phyloP scores from a whole-genome alignment of 345 rosid genomes.

The Populus euphratica region DNA sequence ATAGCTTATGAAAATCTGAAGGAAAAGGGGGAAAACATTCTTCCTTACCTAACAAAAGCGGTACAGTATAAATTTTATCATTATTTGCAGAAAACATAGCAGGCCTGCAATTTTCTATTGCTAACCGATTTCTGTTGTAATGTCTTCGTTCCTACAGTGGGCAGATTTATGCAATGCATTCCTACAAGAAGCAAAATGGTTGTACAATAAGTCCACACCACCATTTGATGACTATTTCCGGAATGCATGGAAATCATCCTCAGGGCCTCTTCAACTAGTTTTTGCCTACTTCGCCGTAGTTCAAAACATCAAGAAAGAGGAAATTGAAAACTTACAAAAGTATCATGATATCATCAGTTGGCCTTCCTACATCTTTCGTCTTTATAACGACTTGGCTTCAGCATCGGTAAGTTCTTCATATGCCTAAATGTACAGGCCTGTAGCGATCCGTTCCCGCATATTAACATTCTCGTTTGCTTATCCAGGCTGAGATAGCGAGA shows the following conservation, averaged over 20 bases:
- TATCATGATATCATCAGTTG: constrained; percentile 31
- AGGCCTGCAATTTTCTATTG: background rate
- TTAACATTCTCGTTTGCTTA: background rate
- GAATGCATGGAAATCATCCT: constrained; percentile 31
- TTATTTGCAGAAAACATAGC: too few relatives aligned
- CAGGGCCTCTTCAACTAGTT: constrained; percentile 23
- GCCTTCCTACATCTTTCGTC: constrained; percentile 37
- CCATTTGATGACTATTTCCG: constrained; percentile 35
- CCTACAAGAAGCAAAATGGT: constrained; percentile 44
- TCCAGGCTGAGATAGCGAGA: constrained; percentile 39
- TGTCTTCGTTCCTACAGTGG: constrained; percentile 26
- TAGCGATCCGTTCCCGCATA: background rate
- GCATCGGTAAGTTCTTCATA: constrained; percentile 25
- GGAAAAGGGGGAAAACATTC: constrained; percentile 16
- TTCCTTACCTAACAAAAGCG: constrained; percentile 31
- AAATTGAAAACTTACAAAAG: constrained; percentile 14
- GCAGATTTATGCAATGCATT: constrained; percentile 40
- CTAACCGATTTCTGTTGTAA: background rate
- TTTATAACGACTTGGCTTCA: constrained; percentile 38
- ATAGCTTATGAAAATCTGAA: constrained; percentile 19
- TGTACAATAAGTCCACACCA: constrained; percentile 15
- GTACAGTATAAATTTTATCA: constrained; percentile 4
- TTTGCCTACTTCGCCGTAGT: constrained; percentile 22
- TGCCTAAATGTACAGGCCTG: background rate
- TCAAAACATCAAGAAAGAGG: constrained; percentile 12